These are phyloP conservation scores for Talaromyces sp. DNA, from an alignment of 2,329 filamentous ascomycete genomes.

Conservation along the genomic window DNA sequence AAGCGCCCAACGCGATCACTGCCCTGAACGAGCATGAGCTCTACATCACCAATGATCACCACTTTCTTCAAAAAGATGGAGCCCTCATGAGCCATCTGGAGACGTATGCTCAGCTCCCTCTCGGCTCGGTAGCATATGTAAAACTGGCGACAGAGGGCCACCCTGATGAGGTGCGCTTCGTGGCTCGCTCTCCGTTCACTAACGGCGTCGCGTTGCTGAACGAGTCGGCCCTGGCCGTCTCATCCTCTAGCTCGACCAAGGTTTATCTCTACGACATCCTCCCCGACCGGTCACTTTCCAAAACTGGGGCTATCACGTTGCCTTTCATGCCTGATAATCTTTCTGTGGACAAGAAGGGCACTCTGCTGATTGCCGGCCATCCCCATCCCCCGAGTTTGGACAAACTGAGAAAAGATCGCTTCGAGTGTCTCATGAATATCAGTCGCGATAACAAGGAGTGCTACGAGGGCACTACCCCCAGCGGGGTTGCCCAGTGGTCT, in stretches of 20 bases:
- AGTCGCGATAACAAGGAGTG: neutral
- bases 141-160: neutral
- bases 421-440: slow-evolving; percentile 1
- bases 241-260: slow-evolving; percentile 2
- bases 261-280: slow-evolving; percentile 1
- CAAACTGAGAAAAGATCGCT: neutral
- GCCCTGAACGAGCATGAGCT: slow-evolving; percentile 9
- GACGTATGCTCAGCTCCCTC: slow-evolving; percentile 10
- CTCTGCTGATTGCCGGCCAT: slow-evolving; percentile 13
- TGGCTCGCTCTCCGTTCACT: slow-evolving; percentile 12
- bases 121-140: slow-evolving; percentile 10
- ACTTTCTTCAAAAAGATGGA: slow-evolving; percentile 1
- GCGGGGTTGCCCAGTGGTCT: neutral
- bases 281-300: neutral
- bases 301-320: neutral
- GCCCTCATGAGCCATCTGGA: slow-evolving; percentile 5
- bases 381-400: slow-evolving; percentile 11
- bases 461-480: neutral
- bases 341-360: slow-evolving; percentile 7
- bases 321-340: slow-evolving; percentile 14
- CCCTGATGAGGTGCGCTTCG: slow-evolving; percentile 4
- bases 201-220: slow-evolving; percentile 13
- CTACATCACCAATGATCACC: slow-evolving; percentile 16
- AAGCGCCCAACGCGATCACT: slow-evolving; percentile 12
- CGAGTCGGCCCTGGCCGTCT: slow-evolving; percentile 10